Percentiles rank a stretch among this genome's conserved stretches.
These are phyloP conservation scores for Sphagnum contortum DNA, from an alignment of 225 moss, liverwort and hornwort genomes.

Conservation along the genomic window DNA sequence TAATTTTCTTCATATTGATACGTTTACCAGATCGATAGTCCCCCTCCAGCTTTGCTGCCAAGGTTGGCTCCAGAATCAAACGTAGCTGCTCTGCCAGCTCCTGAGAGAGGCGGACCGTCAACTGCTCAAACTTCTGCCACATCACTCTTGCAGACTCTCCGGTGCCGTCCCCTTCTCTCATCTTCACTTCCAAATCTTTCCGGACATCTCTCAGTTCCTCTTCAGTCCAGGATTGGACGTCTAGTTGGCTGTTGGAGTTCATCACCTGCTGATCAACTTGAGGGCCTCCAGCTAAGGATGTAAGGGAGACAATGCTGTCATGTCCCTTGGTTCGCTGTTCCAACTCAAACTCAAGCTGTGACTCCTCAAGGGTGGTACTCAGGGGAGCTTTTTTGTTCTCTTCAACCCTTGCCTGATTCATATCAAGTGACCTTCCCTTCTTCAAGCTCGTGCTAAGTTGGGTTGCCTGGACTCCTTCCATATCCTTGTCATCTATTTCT, in stretches of 20 bases:
- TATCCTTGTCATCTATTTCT: conserved; percentile 22
- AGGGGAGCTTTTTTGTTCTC: background rate
- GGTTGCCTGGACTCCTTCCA: conserved; percentile 42
- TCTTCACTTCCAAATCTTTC: conserved; percentile 64
- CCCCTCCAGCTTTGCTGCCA: conserved; percentile 86
- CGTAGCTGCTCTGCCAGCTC: conserved; percentile 93
- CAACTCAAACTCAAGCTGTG: conserved; percentile 11
- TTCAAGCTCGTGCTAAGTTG: conserved; percentile 32
- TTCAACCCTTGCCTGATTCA: conserved; percentile 7
- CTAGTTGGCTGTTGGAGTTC: conserved; percentile 8
- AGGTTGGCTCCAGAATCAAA: conserved; percentile 81
- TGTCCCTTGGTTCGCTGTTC: conserved; percentile 15
- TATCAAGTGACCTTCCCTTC: conserved; percentile 20
- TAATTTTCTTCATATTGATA: conserved; percentile 98
- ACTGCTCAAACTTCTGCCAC: conserved; percentile 91
- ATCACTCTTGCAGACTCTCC: conserved; percentile 53
- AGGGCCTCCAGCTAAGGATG: conserved; percentile 7
- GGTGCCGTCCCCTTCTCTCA: conserved; percentile 50
- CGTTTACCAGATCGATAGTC: conserved; percentile 94
- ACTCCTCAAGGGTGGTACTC: conserved; percentile 5
- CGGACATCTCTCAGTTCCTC: conserved; percentile 63
- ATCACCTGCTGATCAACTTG: conserved; percentile 11
- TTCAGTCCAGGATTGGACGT: conserved; percentile 46
- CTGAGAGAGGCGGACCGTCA: conserved; percentile 86
- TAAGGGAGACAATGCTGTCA: conserved; percentile 33